A percentile compares a stretch with the other conserved stretches of the same genome.
Conservation (phyloP, 2,329 filamentous ascomycete species). For the Harringtonia lauricola region DNA sequence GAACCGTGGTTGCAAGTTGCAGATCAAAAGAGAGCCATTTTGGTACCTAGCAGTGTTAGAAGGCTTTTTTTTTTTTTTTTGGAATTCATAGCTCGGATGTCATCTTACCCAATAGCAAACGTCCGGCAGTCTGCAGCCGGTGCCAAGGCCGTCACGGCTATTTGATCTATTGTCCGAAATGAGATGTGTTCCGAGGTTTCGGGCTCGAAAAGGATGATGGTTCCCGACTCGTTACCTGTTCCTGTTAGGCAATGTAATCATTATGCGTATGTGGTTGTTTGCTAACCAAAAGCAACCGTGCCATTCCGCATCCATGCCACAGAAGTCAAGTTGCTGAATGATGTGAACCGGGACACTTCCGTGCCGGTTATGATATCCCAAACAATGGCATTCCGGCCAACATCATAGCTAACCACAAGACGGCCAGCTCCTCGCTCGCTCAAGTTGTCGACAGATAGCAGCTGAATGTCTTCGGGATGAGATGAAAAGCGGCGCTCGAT, state of each 20-base stretch:
- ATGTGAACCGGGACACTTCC: slow-evolving; percentile 83
- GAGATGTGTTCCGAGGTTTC: slow-evolving; percentile 88
- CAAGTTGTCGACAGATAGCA: slow-evolving; percentile 82
- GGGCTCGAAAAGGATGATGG: slow-evolving; percentile 89
- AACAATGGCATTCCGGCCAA: slow-evolving; percentile 81
- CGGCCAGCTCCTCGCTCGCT: slow-evolving; percentile 79
- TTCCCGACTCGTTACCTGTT: slow-evolving; percentile 80
- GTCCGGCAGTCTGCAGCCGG: slow-evolving; percentile 84
- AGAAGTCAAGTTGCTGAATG: slow-evolving; percentile 75
- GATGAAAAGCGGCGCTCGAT: slow-evolving; percentile 78
- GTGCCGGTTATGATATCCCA: slow-evolving; percentile 93
- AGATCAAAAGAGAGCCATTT: slow-evolving; percentile 88
- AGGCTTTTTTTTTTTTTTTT: not conserved
- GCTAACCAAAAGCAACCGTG: slow-evolving; percentile 96
- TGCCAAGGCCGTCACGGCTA: slow-evolving; percentile 87
- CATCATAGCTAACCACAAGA: slow-evolving; percentile 87
- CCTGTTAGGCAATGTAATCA: slow-evolving; percentile 4
- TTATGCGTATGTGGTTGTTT: too few relatives aligned
- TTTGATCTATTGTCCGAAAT: slow-evolving; percentile 77
- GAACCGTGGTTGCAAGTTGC: slow-evolving; percentile 80
- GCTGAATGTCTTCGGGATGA: slow-evolving; percentile 71
- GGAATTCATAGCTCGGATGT: too few relatives aligned
- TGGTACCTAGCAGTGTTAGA: slow-evolving; percentile 56
- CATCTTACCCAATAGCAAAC: slow-evolving; percentile 89
- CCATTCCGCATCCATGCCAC: slow-evolving; percentile 96